A percentile compares a stretch with the other conserved stretches of the same genome.
Evolutionary conservation across 2,329 filamentous ascomycete genomes (phyloP).

Genomic region (Ophiocordyceps sinensis): DNA sequence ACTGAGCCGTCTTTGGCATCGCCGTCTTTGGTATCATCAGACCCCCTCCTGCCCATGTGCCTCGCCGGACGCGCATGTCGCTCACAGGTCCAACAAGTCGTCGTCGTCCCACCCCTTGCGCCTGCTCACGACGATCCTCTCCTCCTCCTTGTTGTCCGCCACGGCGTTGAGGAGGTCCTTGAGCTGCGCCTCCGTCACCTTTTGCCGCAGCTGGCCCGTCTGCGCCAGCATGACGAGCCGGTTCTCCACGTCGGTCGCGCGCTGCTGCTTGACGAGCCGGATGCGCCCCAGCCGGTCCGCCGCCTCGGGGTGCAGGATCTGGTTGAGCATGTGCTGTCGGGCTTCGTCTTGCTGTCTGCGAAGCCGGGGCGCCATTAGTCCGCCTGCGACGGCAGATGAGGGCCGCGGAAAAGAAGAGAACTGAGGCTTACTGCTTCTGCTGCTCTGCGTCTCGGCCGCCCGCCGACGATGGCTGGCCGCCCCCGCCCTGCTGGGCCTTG

Average conservation of each 20-base stretch:
- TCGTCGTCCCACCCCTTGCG: slow-evolving; percentile 75
- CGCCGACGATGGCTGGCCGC: slow-evolving; percentile 18
- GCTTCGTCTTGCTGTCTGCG: slow-evolving; percentile 47
- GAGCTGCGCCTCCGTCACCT: slow-evolving; percentile 84
- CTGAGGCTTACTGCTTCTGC: slow-evolving; percentile 29
- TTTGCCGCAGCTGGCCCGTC: slow-evolving; percentile 69
- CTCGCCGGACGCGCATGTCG: neutral
- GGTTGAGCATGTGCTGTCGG: slow-evolving; percentile 63
- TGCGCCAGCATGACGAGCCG: slow-evolving; percentile 83
- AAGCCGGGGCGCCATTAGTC: no score
- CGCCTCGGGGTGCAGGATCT: slow-evolving; percentile 90
- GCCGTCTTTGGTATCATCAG: neutral
- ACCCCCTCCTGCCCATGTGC: neutral
- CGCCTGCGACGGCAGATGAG: no score
- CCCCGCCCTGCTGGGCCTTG: slow-evolving; percentile 52
- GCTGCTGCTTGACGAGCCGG: slow-evolving; percentile 84
- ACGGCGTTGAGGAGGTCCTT: slow-evolving; percentile 82
- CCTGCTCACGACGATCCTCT: slow-evolving; percentile 76
- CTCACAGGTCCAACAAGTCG: slow-evolving; percentile 50
- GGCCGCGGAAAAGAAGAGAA: no score
- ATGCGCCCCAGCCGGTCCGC: slow-evolving; percentile 89
- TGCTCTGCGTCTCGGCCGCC: slow-evolving; percentile 42
- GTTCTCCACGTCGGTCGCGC: slow-evolving; percentile 84
- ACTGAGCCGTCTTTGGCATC: neutral
- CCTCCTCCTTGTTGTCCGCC: slow-evolving; percentile 62